Evolutionary conservation across 768 basidiomycete genomes (phyloP), one percentile per base, ranked within the genome.

Genomic region (Solioccasus polychromus): DNA sequence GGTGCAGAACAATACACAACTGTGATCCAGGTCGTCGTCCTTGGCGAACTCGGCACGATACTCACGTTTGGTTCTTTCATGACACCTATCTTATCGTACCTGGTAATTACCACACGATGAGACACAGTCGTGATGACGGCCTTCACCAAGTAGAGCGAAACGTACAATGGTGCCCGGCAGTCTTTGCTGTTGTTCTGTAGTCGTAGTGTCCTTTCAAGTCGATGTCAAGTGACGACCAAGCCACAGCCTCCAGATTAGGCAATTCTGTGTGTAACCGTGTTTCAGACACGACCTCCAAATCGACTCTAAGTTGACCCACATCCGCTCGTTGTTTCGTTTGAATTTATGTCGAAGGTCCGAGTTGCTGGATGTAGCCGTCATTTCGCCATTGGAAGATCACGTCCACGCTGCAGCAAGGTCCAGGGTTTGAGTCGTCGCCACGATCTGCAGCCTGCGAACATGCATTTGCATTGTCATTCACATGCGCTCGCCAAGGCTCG

Each of bases 1-100:
- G 38, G 42, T 32, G 18, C 22, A 29, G 20, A 38, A 42, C 22
- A 47, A 47, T 39, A 18, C 7, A 8, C 6, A 18, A 17, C 18
- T 4, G 32, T 34, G 11, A 31, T 18, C 32, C n/a, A 12, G 31
- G 32, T 17, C n/a, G 35, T 37, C 15, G 20, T 18, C 48, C 64
- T 62, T 62, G 63, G 64, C 60, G 32, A 45, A 39, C 48, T 52
- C 20, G 47, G 45, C 34, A 11, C 22, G 35, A 47, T 39, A 68
- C 64, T 68, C 53, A 66, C 64, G 15, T 59, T 66, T 29, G 37
- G 36, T 49, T 63, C 57, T 53, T 63, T 67, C 34, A 45, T 28
- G 4, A 58, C 53, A 23, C 56, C 52, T 62, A 60, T 65, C 32
- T 34, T 60, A 17, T 35, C 23, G 17, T 30, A 12, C 22, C 53